Percentiles rank a stretch among this genome's conserved stretches.
phyloP scores from a whole-genome alignment of 2,329 filamentous ascomycete genomes.

The Fusarium euwallaceae region DNA sequence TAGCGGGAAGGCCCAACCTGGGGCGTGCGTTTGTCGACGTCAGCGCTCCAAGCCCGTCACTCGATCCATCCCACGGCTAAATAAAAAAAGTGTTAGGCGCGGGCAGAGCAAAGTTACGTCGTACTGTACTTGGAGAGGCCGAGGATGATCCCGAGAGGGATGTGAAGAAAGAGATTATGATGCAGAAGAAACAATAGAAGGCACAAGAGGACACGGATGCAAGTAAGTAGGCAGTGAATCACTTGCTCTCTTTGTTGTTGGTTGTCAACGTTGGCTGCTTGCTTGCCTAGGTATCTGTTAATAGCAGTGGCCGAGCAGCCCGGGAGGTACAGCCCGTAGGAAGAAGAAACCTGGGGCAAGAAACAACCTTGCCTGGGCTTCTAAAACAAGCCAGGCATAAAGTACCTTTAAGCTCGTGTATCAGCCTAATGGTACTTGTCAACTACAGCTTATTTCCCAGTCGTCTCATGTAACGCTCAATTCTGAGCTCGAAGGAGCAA shows the following conservation, averaged over 20 bases:
- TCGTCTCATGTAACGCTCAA: constrained; percentile 12
- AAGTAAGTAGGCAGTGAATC: constrained; percentile 15
- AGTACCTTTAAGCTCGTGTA: constrained; percentile 24
- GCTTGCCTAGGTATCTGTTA: background rate
- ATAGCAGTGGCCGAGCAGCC: constrained; percentile 24
- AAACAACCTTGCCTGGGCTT: constrained; percentile 32
- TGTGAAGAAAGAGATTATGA: background rate
- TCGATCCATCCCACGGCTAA: constrained; percentile 43
- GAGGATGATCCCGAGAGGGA: constrained; percentile 30
- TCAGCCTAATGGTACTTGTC: constrained; percentile 22
- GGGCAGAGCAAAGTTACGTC: constrained; percentile 25
- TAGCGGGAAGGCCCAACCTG: constrained; percentile 49
- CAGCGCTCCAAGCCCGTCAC: constrained; percentile 56
- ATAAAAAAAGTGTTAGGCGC: constrained; percentile 21
- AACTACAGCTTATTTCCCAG: constrained; percentile 14
- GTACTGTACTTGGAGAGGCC: constrained; percentile 15
- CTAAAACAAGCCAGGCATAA: constrained; percentile 28
- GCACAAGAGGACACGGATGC: background rate
- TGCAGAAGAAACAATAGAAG: constrained; percentile 9
- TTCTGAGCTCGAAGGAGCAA: background rate
- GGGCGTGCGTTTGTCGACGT: constrained; percentile 60
- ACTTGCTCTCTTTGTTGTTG: constrained; percentile 23
- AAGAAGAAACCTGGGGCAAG: constrained; percentile 32
- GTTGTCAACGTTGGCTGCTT: constrained; percentile 13
- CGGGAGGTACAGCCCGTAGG: constrained; percentile 14